phyloP scores from a whole-genome alignment of 2,329 filamentous ascomycete species.

The Colletotrichum tamarilloi region DNA sequence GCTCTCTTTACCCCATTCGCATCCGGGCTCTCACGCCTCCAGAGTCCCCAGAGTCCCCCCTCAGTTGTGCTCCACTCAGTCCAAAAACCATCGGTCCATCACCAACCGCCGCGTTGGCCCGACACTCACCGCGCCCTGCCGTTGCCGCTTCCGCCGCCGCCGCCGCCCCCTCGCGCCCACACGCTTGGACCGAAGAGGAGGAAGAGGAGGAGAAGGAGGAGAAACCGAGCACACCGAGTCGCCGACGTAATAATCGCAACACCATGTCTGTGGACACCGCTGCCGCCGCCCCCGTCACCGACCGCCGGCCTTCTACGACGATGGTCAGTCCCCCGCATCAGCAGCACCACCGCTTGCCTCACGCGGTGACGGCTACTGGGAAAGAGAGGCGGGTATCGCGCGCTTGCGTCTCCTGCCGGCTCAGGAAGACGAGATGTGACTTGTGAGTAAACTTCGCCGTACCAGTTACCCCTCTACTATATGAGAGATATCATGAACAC shows the following conservation, averaged over 20 bases:
- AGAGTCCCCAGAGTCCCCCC: not conserved
- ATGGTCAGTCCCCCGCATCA: slow-evolving; percentile 1
- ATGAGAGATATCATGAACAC: no score
- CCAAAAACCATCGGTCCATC: not conserved
- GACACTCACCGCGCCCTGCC: not conserved
- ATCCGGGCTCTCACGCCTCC: not conserved
- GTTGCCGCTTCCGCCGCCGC: not conserved
- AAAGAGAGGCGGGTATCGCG: slow-evolving; percentile 45
- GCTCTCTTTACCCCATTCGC: not conserved
- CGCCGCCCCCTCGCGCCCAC: not conserved
- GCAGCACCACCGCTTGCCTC: slow-evolving; percentile 9
- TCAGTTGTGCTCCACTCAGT: not conserved
- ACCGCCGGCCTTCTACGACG: not conserved
- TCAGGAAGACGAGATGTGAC: slow-evolving; percentile 46
- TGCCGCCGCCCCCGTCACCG: not conserved
- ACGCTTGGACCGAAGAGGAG: slow-evolving; percentile 2
- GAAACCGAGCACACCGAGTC: not conserved
- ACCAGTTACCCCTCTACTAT: not conserved
- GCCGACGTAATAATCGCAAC: not conserved
- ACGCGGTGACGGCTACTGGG: slow-evolving; percentile 25
- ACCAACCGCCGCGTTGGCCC: not conserved
- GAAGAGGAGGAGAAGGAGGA: no score
- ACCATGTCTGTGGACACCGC: slow-evolving; percentile 25
- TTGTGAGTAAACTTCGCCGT: slow-evolving; percentile 40
- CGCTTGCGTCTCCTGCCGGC: slow-evolving; percentile 45